Base-by-base conservation (phyloP, 345 rosid species). In the Aquilaria sinensis region DNA sequence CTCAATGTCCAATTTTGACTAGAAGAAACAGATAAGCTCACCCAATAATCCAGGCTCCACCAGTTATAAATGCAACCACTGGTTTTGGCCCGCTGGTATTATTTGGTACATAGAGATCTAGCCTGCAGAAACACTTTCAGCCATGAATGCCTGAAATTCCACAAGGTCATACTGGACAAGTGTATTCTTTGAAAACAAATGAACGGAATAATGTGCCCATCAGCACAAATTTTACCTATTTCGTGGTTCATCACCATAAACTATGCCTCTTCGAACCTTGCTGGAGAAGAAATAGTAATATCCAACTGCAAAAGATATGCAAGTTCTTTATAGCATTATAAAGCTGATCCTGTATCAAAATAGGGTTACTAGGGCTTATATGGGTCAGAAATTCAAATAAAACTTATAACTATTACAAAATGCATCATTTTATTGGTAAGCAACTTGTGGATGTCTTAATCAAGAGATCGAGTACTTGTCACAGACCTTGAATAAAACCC, bases 41-140 rank as follows among this genome's bases (percentile, higher is more conserved):
- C 99, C 99, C 99, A 73, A 94, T 90, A 68, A 94, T 88, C 96
- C 97, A 94, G 59, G 97, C 96, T 73, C 99, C 99, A 37, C 99
- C 97, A 16, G 97, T 90, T 60, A 94, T 70, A 80, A 94, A 94
- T 23, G 96, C 97, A 70, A 90, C 86, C 29, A 90, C 96, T 13
- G 97, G 99, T 75, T 84, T 94, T 61, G 85, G 87, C 48, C 91
- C 86, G 69, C 80, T 74, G 37, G 58, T 69, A 71, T 75, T 78
- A 67, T 83, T 85, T 10, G 99, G 99, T 46, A 94, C 78, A 80
- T 90, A 94, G 64, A 94, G 77, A 80, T 94, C 99, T 62, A 94
- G 89, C 81, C 99, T 94, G 85, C 66, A 71, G 50, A 51, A 47
- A 60, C 57, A 65, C 16, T 15, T 59, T 45, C 29, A 37, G 53